These are phyloP conservation scores for Botrytis deweyae DNA, from an alignment of 2,329 filamentous ascomycete species.

Conservation along the genomic window DNA sequence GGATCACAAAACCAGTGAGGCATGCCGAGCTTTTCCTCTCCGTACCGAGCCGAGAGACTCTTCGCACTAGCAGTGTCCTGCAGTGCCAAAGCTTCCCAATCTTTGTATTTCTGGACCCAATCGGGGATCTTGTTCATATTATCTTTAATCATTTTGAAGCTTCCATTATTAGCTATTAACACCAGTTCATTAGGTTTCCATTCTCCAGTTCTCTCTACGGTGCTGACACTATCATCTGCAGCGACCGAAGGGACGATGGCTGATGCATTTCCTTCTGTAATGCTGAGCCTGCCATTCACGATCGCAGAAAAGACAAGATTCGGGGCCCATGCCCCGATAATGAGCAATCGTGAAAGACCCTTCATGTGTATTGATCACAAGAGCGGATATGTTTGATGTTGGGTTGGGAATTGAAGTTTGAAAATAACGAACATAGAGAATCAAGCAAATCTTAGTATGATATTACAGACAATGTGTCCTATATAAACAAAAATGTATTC, in stretches of 20 bases:
- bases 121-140: not conserved
- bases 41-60: not conserved
- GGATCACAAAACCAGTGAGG: conserved; percentile 5
- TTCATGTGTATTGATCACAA: not conserved
- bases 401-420: not conserved
- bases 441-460: not conserved
- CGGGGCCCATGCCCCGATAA: not conserved
- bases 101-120: not conserved
- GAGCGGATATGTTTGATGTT: not conserved
- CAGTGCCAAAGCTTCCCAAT: not conserved
- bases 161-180: not conserved
- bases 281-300: not conserved
- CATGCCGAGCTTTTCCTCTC: not conserved
- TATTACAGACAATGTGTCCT: not conserved
- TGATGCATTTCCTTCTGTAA: not conserved
- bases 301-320: not conserved
- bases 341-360: not conserved
- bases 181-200: not conserved
- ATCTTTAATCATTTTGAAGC: not conserved
- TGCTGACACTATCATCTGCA: not conserved
- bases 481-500: not conserved
- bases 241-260: fast-evolving
- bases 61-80: not conserved
- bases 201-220: too few relatives aligned
- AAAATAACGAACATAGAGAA: not conserved